phyloP scores from a whole-genome alignment of 1,139 yeast species.

The Debaryomyces sp. region DNA sequence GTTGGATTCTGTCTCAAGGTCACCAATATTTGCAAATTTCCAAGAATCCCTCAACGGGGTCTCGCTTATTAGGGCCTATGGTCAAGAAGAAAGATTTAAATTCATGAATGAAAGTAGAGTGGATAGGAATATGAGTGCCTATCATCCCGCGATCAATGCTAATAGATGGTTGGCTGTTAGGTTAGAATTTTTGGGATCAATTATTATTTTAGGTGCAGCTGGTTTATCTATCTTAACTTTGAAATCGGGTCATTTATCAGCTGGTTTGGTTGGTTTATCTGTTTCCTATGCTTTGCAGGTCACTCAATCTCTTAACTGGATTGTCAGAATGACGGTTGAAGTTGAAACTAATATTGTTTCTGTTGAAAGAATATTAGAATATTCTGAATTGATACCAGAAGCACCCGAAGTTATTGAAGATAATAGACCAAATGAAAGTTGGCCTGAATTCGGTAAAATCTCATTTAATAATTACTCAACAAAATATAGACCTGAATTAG shows the following conservation, averaged over 20 bases:
- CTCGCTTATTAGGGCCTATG: slow-evolving; percentile 85
- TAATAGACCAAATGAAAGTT: slow-evolving; percentile 65
- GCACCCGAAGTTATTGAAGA: slow-evolving; percentile 77
- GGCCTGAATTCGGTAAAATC: slow-evolving; percentile 84
- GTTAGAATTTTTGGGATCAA: slow-evolving; percentile 85
- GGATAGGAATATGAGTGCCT: slow-evolving; percentile 87
- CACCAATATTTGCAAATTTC: slow-evolving; percentile 95
- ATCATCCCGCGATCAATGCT: slow-evolving; percentile 87
- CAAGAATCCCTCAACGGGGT: slow-evolving; percentile 94
- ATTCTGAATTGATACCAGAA: slow-evolving; percentile 72
- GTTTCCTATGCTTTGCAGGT: slow-evolving; percentile 90
- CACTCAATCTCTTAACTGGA: slow-evolving; percentile 94
- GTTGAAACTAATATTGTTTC: slow-evolving; percentile 96
- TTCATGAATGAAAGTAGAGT: slow-evolving; percentile 75
- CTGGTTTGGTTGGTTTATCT: slow-evolving; percentile 92
- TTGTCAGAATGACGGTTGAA: slow-evolving; percentile 97
- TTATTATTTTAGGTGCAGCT: slow-evolving; percentile 84
- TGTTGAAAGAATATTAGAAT: slow-evolving; percentile 92
- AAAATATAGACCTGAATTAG: slow-evolving; percentile 82
- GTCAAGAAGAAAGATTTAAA: slow-evolving; percentile 72
- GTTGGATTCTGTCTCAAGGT: slow-evolving; percentile 87
- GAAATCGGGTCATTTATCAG: slow-evolving; percentile 67
- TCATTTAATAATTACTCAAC: slow-evolving; percentile 77
- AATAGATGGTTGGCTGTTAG: slow-evolving; percentile 97
- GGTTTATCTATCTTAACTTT: slow-evolving; percentile 75